A percentile compares a stretch with the other conserved stretches of the same genome.
These are phyloP conservation scores for Phytophthora macrochlamydospora DNA, from an alignment of 352 stramenopile species.

Conservation along the genomic window DNA sequence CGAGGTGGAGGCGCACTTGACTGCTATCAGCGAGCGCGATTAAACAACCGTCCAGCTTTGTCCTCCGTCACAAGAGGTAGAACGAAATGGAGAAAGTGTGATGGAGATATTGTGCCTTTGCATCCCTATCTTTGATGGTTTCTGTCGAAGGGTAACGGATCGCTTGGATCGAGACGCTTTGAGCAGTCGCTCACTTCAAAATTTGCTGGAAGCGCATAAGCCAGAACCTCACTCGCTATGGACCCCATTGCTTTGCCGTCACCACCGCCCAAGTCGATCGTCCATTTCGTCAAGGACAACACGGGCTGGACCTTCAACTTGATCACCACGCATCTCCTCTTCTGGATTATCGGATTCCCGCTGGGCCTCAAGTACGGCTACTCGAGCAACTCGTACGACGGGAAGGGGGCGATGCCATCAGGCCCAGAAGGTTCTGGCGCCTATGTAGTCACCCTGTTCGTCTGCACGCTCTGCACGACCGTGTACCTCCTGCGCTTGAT, in stretches of 20 bases:
- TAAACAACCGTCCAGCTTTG: constrained; percentile 39
- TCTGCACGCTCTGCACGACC: constrained; percentile 74
- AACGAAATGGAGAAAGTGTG: constrained; percentile 19
- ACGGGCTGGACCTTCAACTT: constrained; percentile 88
- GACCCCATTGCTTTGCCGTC: constrained; percentile 15
- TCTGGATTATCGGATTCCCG: constrained; percentile 84
- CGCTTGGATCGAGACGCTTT: constrained; percentile 7
- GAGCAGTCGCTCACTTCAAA: background rate
- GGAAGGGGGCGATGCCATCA: constrained; percentile 75
- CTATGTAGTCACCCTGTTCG: constrained; percentile 84
- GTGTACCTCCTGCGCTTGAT: constrained; percentile 62
- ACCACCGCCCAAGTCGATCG: constrained; percentile 41
- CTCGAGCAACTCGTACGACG: constrained; percentile 75
- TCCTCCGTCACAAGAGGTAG: constrained; percentile 9
- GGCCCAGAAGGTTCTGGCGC: constrained; percentile 75
- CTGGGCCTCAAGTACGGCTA: constrained; percentile 82
- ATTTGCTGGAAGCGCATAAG: constrained; percentile 14
- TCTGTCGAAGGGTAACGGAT: constrained; percentile 20
- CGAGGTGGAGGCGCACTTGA: constrained; percentile 98
- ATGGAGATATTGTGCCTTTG: constrained; percentile 16
- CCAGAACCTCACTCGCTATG: constrained; percentile 19
- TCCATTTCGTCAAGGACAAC: constrained; percentile 74
- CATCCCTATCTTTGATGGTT: background rate
- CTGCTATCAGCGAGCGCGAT: constrained; percentile 96
- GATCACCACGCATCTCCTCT: constrained; percentile 79